A percentile compares a stretch with the other conserved stretches of the same genome.
phyloP scores from a whole-genome alignment of 306 rosid species.

The Rosa multiflora region DNA sequence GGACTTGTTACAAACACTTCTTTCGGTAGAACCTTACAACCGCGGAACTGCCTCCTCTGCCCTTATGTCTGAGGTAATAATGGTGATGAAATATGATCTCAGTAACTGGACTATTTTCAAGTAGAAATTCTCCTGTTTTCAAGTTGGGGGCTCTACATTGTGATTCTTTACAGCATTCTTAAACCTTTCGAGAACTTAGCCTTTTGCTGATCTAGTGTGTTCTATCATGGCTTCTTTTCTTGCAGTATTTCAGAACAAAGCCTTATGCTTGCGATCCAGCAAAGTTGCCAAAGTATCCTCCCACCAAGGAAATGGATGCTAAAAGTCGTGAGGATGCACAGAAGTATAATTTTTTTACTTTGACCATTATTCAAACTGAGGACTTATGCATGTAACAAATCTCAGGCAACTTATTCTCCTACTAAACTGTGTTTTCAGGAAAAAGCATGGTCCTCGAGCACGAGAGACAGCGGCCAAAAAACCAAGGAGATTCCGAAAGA shows the following conservation, averaged over 20 bases:
- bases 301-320: constrained; percentile 96
- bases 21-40: constrained; percentile 61
- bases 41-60: constrained; percentile 96
- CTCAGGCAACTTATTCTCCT: not conserved
- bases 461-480: constrained; percentile 56
- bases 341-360: constrained; percentile 36
- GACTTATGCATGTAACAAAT: not conserved
- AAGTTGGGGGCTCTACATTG: not conserved
- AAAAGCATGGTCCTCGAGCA: constrained; percentile 46
- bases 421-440: constrained; percentile 40
- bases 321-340: constrained; percentile 57
- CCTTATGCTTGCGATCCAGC: constrained; percentile 88
- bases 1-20: constrained; percentile 62
- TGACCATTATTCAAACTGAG: not conserved
- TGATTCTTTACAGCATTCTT: not conserved
- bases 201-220: constrained; percentile 21
- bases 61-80: constrained; percentile 78
- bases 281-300: constrained; percentile 80
- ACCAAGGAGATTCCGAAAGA: constrained; percentile 49
- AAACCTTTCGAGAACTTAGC: not conserved
- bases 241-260: constrained; percentile 74
- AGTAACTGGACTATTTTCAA: not conserved
- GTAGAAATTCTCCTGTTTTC: not conserved
- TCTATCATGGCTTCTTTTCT: constrained; percentile 14
- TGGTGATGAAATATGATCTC: not conserved